Percentiles rank a stretch among this genome's conserved stretches.
Evolutionary conservation across 1,139 yeast species (phyloP).

Genomic region (Suhomyces atakaporum): DNA sequence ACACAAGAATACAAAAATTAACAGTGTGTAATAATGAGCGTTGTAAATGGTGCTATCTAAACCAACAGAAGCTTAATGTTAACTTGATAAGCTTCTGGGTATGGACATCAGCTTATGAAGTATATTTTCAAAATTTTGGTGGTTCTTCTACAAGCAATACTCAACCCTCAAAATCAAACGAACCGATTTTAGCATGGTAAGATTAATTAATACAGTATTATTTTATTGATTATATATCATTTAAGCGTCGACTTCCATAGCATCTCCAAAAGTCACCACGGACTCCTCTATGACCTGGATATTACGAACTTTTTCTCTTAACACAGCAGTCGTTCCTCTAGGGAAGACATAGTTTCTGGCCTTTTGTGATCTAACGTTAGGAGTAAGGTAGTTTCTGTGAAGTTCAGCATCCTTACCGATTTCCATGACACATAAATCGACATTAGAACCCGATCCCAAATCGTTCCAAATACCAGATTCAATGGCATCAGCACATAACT

Average conservation of each 20-base stretch:
- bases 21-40: background rate
- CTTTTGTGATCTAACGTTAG: conserved; percentile 83
- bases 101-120: too few relatives aligned
- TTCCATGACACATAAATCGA: conserved; percentile 96
- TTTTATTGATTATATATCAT: too few relatives aligned
- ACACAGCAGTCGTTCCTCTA: conserved; percentile 88
- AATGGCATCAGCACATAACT: conserved; percentile 87
- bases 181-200: too few relatives aligned
- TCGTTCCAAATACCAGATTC: conserved; percentile 99
- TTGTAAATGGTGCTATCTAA: too few relatives aligned
- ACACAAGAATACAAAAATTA: background rate
- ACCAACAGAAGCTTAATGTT: too few relatives aligned
- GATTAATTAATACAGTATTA: too few relatives aligned
- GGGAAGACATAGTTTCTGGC: conserved; percentile 79
- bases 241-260: conserved; percentile 76
- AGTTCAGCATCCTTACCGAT: conserved; percentile 82
- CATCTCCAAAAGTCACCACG: conserved; percentile 49
- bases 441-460: conserved; percentile 97
- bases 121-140: too few relatives aligned
- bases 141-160: too few relatives aligned
- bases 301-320: conserved; percentile 63
- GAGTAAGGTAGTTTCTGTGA: conserved; percentile 84
- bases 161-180: too few relatives aligned
- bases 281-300: conserved; percentile 74
- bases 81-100: too few relatives aligned